Base-by-base conservation (phyloP, 73 alveolate genomes). In the Diophrys sp. region DNA sequence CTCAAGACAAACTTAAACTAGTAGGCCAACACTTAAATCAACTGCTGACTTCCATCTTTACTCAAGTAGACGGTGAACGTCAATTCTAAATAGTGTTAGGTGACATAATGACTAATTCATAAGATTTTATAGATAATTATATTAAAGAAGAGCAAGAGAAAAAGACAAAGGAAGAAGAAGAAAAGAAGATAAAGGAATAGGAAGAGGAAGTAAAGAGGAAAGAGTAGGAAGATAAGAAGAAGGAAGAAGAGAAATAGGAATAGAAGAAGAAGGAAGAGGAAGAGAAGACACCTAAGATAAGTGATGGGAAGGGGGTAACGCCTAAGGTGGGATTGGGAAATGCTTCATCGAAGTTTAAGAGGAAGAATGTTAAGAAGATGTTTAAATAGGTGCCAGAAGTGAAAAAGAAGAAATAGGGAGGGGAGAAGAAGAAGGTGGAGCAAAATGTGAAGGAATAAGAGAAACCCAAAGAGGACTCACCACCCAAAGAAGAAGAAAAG, bases 401-500 rank as follows among this genome's bases (percentile, higher is more conserved):
- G 14, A 31, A 72, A 27, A 82, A 29, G n/a, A 31, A 1, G 24
- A 77, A 67, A 54, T 82, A 83, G 33, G 82, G 18, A 44, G 62
- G 18, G 18, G 62, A 44, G 18, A 18, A 44, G 62, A 44, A 56
- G 66, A 33, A 33, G 33, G 68, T 77, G 29, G 79, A 67, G 23
- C 78, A 67, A 33, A 70, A 34, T 5, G 62, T 11, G 18, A 18
- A 44, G 62, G 62, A 44, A 44, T 30, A 44, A 44, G 25, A 67
- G 71, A 27, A 83, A 33, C 82, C 55, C 1, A 71, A 56, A 29
- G 44, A 14, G 1, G 78, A 31, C 14, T 28, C 23, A n/a, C n/a
- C n/a, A n/a, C n/a, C n/a, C n/a, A n/a, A n/a, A 25, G 81, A 77
- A 79, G 95, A 71, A 25, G 77, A 74, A 81, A 67, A 79, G 72